Evolutionary conservation across 1,284 basidiomycete genomes (phyloP), one percentile per base, ranked within the genome.

Genomic region (Vanrija humicola): DNA sequence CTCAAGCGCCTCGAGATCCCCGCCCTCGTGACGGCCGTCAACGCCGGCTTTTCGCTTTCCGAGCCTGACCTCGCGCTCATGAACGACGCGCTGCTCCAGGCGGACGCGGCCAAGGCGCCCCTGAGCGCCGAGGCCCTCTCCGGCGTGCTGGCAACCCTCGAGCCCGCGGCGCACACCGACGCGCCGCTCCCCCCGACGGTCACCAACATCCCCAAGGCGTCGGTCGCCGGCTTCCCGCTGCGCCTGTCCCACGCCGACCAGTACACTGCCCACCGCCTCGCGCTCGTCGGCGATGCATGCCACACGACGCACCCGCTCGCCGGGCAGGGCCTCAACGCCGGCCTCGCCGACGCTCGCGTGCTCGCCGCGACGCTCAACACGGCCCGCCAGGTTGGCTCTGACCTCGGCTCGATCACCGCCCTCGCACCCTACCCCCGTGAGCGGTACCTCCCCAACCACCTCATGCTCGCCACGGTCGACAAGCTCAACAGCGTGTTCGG

Each of bases 241-340:
- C 82, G 86, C 26, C 86, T 91, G 62, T 88, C 84, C 50, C 96
- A 98, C 66, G 88, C 90, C 0, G 90, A 94, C 52, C 78, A 82
- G 0, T 98, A 99, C 74, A 79, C 93, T 44, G 54, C 55, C 1
- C 61, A 62, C 54, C 51, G 61, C 7, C 89, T 93, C 19, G 75
- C 78, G 9, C 83, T 98, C 3, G 84, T 98, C 1, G 96, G 96
- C 5, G 96, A 98, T 75, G 94, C 96, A 1, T 95, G 94, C 15
- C 96, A 98, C 69, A 90, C 90, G 0, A 82, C 92, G 5, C 96
- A 98, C 69, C 96, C 96, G 0, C 83, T 98, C n/a, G 95, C 94
- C 0, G 96, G 96, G 1, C 96, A 98, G 71, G 96, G 95, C 0
- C 79, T 98, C 43, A 98, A 99, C 73, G 80, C 95, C 66, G 96